Conservation (phyloP, 305 asterid genomes). For the Vinca major region DNA sequence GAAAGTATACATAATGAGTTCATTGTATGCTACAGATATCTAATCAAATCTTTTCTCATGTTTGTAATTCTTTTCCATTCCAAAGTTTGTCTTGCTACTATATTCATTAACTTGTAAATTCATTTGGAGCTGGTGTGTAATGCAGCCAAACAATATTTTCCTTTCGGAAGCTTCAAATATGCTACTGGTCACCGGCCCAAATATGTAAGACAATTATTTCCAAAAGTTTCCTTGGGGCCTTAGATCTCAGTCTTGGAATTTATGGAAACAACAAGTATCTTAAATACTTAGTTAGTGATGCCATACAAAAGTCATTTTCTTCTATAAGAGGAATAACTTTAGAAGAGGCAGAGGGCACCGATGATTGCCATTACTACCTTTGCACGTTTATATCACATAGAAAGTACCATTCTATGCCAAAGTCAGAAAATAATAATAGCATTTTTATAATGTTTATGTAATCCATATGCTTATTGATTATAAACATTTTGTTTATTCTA, state of each 20-base stretch:
- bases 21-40: conserved; percentile 41
- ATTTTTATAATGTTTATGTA: neutral
- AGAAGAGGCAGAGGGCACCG: neutral
- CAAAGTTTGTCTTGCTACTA: conserved; percentile 9
- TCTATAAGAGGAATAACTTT: neutral
- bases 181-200: conserved; percentile 88
- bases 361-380: neutral
- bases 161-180: conserved; percentile 96
- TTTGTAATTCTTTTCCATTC: conserved; percentile 11
- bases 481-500: neutral
- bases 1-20: conserved; percentile 75
- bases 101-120: neutral
- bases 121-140: conserved; percentile 20
- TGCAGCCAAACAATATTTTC: conserved; percentile 87
- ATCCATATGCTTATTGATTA: neutral
- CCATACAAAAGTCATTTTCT: neutral
- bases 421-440: neutral
- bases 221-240: conserved; percentile 15
- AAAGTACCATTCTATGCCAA: neutral
- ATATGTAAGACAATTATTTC: conserved; percentile 59
- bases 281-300: neutral
- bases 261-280: neutral
- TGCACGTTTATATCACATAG: neutral
- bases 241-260: conserved; percentile 4
- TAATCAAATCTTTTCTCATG: conserved; percentile 10